phyloP scores from a whole-genome alignment of 192 early-diverging fungal species.

The Linnemannia zychae region DNA sequence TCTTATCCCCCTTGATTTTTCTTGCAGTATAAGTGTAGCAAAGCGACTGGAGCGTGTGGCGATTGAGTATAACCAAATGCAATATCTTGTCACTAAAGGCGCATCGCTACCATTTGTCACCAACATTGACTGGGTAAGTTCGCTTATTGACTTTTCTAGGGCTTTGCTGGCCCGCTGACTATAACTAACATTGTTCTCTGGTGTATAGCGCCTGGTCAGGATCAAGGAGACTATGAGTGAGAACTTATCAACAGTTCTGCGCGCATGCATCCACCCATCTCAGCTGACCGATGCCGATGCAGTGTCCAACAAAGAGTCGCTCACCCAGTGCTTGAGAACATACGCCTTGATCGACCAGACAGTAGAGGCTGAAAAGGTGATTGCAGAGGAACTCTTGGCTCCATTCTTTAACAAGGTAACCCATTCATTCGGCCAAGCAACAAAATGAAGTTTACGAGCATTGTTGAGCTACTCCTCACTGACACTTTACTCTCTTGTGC shows the following conservation, averaged over 20 bases:
- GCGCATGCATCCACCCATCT: constrained; percentile 59
- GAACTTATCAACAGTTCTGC: constrained; percentile 70
- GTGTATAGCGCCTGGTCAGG: constrained; percentile 69
- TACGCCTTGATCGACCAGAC: constrained; percentile 82
- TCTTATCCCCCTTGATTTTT: neutral
- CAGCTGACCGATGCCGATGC: constrained; percentile 31
- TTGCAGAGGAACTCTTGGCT: constrained; percentile 66
- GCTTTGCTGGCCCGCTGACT: neutral
- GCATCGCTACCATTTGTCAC: constrained; percentile 74
- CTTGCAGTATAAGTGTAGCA: constrained; percentile 61
- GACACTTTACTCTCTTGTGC: neutral
- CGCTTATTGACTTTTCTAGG: neutral
- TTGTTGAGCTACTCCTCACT: neutral
- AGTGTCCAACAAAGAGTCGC: constrained; percentile 55
- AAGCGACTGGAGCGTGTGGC: constrained; percentile 88
- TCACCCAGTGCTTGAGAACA: constrained; percentile 80
- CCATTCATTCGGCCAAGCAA: too few species aligned
- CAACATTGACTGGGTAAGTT: constrained; percentile 80
- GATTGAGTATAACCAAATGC: constrained; percentile 89
- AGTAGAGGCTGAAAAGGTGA: constrained; percentile 72
- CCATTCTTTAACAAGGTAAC: constrained; percentile 70
- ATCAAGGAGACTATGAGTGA: constrained; percentile 79
- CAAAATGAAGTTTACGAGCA: neutral
- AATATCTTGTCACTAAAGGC: constrained; percentile 76
- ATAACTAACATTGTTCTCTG: constrained; percentile 6